Conservation (phyloP, 345 rosid species). For the Excoecaria agallocha region DNA sequence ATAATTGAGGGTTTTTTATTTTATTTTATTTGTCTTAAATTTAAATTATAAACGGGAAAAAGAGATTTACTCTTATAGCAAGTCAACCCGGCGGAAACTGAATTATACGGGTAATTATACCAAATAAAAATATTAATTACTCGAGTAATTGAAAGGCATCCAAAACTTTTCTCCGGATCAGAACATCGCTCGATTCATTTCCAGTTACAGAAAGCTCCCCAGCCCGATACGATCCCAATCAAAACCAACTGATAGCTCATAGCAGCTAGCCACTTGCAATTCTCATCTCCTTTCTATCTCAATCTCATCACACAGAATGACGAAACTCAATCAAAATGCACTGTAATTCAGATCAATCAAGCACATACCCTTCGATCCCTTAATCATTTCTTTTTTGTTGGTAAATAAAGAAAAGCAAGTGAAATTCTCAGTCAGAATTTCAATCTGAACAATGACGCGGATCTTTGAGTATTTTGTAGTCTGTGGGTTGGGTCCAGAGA, state of each 20-base stretch:
- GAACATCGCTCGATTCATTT: too few relatives aligned
- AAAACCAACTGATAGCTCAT: neutral
- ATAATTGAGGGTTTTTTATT: too few relatives aligned
- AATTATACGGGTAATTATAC: too few relatives aligned
- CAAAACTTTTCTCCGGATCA: too few relatives aligned
- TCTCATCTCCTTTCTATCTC: neutral
- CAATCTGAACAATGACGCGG: constrained; percentile 43
- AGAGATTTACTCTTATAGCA: too few relatives aligned
- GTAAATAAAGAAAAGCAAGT: neutral
- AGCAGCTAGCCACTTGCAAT: neutral
- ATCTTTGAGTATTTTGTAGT: constrained; percentile 94
- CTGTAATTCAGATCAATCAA: neutral
- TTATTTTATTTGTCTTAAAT: too few relatives aligned
- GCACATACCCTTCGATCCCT: neutral
- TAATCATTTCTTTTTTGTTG: neutral
- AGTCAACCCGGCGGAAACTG: too few relatives aligned
- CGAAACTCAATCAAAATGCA: neutral
- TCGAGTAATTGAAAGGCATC: too few relatives aligned
- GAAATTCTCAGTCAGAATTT: neutral
- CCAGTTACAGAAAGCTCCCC: neutral
- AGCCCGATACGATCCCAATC: neutral
- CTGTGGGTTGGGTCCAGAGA: constrained; percentile 92
- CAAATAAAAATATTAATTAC: too few relatives aligned
- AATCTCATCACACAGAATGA: neutral
- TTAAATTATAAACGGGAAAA: too few relatives aligned